phyloP scores from a whole-genome alignment of 1,284 basidiomycete species.

The Trichosporon sp. region DNA sequence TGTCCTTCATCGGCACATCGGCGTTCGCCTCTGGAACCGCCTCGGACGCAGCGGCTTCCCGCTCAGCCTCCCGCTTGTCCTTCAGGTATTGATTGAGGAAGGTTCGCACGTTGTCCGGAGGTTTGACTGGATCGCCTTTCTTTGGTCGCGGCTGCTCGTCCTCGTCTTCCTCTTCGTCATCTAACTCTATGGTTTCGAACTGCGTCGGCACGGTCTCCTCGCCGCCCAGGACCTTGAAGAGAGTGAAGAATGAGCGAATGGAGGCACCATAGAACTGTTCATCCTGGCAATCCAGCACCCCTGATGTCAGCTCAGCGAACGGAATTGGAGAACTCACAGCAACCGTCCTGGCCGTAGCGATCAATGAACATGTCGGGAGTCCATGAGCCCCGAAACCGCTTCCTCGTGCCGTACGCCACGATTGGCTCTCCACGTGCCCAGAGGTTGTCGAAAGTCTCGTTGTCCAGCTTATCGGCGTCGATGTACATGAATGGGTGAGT shows the following conservation, averaged over 20 bases:
- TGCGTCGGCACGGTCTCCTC: neutral
- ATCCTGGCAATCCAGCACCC: slow-evolving; percentile 77
- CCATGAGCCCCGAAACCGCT: slow-evolving; percentile 71
- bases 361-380: slow-evolving; percentile 76
- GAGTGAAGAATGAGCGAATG: slow-evolving; percentile 76
- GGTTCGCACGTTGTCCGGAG: neutral
- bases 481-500: slow-evolving; percentile 57
- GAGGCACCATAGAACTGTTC: slow-evolving; percentile 66
- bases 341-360: slow-evolving; percentile 68
- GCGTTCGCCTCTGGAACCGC: neutral
- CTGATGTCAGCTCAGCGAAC: slow-evolving; percentile 31
- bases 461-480: slow-evolving; percentile 62
- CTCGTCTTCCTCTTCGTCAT: neutral
- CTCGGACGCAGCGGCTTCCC: neutral
- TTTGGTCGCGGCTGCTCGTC: neutral
- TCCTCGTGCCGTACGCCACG: slow-evolving; percentile 68
- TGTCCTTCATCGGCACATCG: neutral
- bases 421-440: slow-evolving; percentile 76
- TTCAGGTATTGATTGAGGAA: neutral
- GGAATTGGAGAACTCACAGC: slow-evolving; percentile 53
- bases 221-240: slow-evolving; percentile 67
- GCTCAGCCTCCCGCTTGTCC: neutral
- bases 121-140: neutral
- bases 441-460: slow-evolving; percentile 66
- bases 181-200: slow-evolving; percentile 1